Evolutionary conservation across 768 basidiomycete species (phyloP).

Genomic region (Filobasidium floriforme): DNA sequence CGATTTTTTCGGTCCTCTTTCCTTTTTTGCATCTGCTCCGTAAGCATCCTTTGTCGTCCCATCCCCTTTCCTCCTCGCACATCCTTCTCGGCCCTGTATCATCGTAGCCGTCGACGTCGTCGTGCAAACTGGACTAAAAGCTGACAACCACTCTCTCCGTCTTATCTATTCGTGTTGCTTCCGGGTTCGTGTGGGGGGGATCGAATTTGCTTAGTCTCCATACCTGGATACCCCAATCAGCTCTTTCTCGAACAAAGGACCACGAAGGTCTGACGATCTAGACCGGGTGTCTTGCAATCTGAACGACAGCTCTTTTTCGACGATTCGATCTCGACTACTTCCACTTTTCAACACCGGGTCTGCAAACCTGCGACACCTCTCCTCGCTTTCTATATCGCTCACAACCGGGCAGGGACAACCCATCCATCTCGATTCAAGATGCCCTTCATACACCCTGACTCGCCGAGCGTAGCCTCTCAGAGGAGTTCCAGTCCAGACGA

Average conservation of each 20-base stretch:
- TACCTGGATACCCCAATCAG: background rate
- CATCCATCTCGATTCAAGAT: background rate
- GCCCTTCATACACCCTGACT: background rate
- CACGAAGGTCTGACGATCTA: too few relatives aligned
- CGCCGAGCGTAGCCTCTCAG: background rate
- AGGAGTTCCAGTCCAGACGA: background rate
- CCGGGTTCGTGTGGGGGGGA: too few relatives aligned
- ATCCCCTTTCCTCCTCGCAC: background rate
- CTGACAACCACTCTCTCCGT: too few relatives aligned
- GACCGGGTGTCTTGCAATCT: too few relatives aligned
- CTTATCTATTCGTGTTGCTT: too few relatives aligned
- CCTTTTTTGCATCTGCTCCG: background rate
- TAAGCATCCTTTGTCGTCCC: background rate
- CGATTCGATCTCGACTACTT: too few relatives aligned
- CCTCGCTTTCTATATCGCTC: background rate
- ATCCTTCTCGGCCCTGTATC: background rate
- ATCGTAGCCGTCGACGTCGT: too few relatives aligned
- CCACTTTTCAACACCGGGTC: too few relatives aligned
- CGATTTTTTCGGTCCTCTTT: background rate
- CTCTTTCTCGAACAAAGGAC: background rate
- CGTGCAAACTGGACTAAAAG: too few relatives aligned
- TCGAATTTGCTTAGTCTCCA: too few relatives aligned
- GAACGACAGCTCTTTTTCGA: too few relatives aligned
- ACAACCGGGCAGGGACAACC: background rate
- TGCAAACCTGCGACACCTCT: background rate